A percentile compares a stretch with the other conserved stretches of the same genome.
These are phyloP conservation scores for Neurospora sp. DNA, from an alignment of 495 filamentous ascomycete species.

Conservation along the genomic window DNA sequence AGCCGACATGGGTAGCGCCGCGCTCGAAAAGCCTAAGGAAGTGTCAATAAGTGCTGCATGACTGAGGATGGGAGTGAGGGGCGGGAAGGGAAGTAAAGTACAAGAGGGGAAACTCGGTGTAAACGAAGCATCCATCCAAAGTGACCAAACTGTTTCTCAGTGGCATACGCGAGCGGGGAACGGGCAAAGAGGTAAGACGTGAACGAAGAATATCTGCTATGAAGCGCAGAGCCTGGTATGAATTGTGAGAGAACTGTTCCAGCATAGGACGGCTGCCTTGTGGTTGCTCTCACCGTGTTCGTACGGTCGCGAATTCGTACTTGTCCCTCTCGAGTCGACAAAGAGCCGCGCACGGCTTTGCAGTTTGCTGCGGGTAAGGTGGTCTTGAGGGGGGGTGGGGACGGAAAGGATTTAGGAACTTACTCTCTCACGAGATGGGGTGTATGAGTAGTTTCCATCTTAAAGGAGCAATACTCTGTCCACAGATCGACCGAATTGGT, in stretches of 20 bases:
- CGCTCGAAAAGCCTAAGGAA: constrained; percentile 79
- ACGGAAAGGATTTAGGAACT: constrained; percentile 70
- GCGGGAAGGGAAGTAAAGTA: constrained; percentile 44
- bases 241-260: constrained; percentile 46
- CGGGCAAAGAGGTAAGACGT: constrained; percentile 35
- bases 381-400: constrained; percentile 41
- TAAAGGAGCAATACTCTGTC: constrained; percentile 95
- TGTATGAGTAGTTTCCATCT: constrained; percentile 93
- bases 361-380: constrained; percentile 29
- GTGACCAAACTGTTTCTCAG: constrained; percentile 35
- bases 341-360: constrained; percentile 16
- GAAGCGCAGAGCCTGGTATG: constrained; percentile 45
- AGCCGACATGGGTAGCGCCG: constrained; percentile 70
- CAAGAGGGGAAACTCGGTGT: constrained; percentile 46
- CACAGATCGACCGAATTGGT: constrained; percentile 89
- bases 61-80: constrained; percentile 26
- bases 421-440: constrained; percentile 97
- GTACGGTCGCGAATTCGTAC: constrained; percentile 17
- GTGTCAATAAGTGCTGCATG: constrained; percentile 42
- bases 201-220: constrained; percentile 28
- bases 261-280: constrained; percentile 37
- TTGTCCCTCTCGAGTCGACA: constrained; percentile 15
- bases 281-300: constrained; percentile 44
- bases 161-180: constrained; percentile 30
- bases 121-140: constrained; percentile 40